These are phyloP conservation scores for Cyclospora cayetanensis DNA, from an alignment of 169 alveolate species.

Conservation along the genomic window DNA sequence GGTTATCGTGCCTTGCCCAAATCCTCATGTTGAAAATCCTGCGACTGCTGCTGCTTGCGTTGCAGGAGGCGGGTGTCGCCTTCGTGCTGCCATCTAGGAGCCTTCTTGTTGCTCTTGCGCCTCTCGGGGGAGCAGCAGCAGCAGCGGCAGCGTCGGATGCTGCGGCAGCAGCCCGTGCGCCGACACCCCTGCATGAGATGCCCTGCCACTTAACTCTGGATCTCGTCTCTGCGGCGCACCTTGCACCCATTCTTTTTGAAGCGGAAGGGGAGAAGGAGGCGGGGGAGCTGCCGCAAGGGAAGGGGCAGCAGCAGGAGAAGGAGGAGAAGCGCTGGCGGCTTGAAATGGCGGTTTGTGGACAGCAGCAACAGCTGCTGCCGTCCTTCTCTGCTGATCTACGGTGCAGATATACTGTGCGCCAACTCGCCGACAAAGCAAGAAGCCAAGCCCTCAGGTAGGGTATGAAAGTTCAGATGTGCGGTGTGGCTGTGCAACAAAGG, in stretches of 20 bases:
- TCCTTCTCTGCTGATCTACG: slow-evolving; percentile 22
- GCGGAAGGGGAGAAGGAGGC: not conserved
- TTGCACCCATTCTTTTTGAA: not conserved
- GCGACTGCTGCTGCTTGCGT: slow-evolving; percentile 32
- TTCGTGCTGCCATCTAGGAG: not conserved
- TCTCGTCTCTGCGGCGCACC: not conserved
- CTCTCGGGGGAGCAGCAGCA: slow-evolving; percentile 30
- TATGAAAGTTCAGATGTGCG: too few relatives aligned
- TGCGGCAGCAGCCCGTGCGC: not conserved
- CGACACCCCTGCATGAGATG: not conserved
- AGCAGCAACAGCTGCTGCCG: slow-evolving; percentile 40
- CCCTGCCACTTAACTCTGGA: not conserved
- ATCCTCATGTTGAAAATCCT: not conserved
- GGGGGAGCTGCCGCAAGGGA: not conserved
- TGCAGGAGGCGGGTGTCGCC: slow-evolving; percentile 26
- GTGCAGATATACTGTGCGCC: slow-evolving; percentile 1
- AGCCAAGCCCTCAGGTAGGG: not conserved
- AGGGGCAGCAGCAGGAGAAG: slow-evolving; percentile 29
- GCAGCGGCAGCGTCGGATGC: slow-evolving; percentile 34
- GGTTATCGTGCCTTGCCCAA: not conserved
- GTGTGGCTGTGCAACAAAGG: not conserved
- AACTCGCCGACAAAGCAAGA: not conserved
- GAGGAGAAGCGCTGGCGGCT: not conserved
- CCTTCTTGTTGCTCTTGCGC: slow-evolving; percentile 1
- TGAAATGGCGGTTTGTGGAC: not conserved